Percentiles rank a stretch among this genome's conserved stretches.
Conservation (phyloP, 2,329 filamentous ascomycete species). For the Fusarium graminum region DNA sequence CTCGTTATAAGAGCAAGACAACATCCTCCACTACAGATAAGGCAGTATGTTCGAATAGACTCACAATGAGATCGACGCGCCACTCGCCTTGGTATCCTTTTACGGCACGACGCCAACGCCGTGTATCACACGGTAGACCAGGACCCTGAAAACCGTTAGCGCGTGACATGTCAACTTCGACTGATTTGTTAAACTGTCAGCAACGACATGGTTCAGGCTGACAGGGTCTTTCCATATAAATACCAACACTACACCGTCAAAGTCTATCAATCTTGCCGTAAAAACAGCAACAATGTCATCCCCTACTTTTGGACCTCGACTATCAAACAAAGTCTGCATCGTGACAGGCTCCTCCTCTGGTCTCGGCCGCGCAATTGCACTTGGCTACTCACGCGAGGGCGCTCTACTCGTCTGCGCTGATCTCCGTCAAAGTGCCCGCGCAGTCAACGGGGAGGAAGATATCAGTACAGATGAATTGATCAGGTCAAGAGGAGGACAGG, state of each 20-base stretch:
- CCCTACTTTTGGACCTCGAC: constrained; percentile 7
- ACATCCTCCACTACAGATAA: too few species aligned
- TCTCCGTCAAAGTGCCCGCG: constrained; percentile 48
- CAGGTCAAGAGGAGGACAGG: constrained; percentile 49
- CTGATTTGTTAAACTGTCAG: background rate
- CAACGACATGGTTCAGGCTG: background rate
- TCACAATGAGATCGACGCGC: background rate
- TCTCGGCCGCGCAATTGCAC: constrained; percentile 60
- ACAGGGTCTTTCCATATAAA: background rate
- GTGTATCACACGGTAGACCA: background rate
- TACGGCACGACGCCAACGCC: background rate
- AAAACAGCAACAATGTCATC: constrained; percentile 1
- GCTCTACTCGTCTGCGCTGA: constrained; percentile 60
- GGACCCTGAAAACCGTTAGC: background rate
- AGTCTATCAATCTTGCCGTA: accelerated
- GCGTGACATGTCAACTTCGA: constrained; percentile 1
- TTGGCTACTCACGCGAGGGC: constrained; percentile 58
- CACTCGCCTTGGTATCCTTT: constrained; percentile 17
- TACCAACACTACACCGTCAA: background rate
- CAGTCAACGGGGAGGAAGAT: constrained; percentile 48
- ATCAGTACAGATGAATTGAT: constrained; percentile 54
- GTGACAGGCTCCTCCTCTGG: constrained; percentile 63
- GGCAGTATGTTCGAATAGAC: too few species aligned
- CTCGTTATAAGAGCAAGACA: too few species aligned
- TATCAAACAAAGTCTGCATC: constrained; percentile 53